Base-by-base conservation (phyloP, 2,329 filamentous ascomycete species). In the Penicillium hordei region DNA sequence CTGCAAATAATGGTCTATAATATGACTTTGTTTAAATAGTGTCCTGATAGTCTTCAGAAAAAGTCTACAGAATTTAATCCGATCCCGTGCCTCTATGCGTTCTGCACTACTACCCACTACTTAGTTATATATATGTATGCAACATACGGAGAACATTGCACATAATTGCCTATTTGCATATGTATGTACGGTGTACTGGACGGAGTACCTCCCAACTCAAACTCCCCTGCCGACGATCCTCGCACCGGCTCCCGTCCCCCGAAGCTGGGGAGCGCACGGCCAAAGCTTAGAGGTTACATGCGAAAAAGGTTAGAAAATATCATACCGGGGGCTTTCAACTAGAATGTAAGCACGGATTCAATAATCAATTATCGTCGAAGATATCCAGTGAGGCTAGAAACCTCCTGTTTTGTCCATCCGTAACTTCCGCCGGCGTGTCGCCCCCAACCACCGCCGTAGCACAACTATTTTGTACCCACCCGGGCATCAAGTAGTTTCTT, bases 191-290 rank as follows among this genome's bases (percentile, higher is more conserved):
- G 33, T 58, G 17, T 23, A 31, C 43, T 29, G 8, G 4, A 33
- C n/a, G 0, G 43, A 21, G 44, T 23, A 34, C 44, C 29, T 48
- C 8, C 31, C 44, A 38, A 51, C n/a, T 25, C n/a, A 39, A 55
- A 33, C 19, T 40, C 19, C 19, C 29, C 45, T 48, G 17, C 52
- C 27, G 52, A 27, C 27, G 52, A 55, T 50, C 52, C 36, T 50
- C 36, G 23, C 45, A 50, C 45, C 52, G 52, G 52, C 50, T 19
- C 21, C 52, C 43, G 27, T 43, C 27, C 44, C 52, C 52, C 52
- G 52, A 55, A 50, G 52, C 52, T 50, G 52, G 45, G 52, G 52
- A 49, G 52, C 52, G 36, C 45, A 55, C 44, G 36, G n/a, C 13
- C 36, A 19, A 39, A 54, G 25, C 31, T 54, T 39, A 25, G 38